Percentiles rank a stretch among this genome's conserved stretches.
phyloP scores from a whole-genome alignment of 257 asterid genomes.

The Solanum corneliomulleri region DNA sequence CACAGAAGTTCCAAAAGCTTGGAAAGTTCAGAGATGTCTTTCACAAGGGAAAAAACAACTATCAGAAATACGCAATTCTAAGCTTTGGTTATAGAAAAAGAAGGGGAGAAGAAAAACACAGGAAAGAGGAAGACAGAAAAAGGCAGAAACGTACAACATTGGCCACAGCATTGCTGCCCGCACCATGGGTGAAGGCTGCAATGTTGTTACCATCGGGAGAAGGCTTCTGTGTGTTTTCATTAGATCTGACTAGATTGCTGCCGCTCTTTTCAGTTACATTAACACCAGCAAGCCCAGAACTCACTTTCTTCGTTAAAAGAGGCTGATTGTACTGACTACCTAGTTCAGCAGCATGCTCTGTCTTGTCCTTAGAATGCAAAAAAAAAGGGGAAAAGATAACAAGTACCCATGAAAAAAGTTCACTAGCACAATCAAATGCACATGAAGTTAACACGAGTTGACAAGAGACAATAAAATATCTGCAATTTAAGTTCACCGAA shows the following conservation, averaged over 20 bases:
- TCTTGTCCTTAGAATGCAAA: background rate
- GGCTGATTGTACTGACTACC: background rate
- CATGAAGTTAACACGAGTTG: background rate
- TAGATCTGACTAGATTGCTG: background rate
- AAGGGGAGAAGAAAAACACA: background rate
- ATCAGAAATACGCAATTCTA: background rate
- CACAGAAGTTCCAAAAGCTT: conserved; percentile 9
- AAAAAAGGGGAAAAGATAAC: background rate
- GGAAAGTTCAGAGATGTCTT: conserved; percentile 5
- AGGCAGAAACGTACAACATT: background rate
- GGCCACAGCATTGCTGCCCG: conserved; percentile 1
- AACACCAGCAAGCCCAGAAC: conserved; percentile 2
- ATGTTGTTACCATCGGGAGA: background rate
- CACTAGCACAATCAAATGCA: background rate
- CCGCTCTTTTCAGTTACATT: conserved; percentile 1
- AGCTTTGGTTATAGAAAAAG: background rate
- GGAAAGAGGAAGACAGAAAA: background rate
- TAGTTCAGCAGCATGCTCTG: conserved; percentile 2
- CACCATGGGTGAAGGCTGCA: background rate
- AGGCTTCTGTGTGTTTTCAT: background rate
- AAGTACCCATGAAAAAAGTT: background rate
- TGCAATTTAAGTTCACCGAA: background rate
- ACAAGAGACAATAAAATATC: background rate
- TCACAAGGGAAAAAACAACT: background rate
- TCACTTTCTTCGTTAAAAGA: background rate